Percentiles rank a stretch among this genome's conserved stretches.
These are phyloP conservation scores for Bjerkandera adusta DNA, from an alignment of 1,284 basidiomycete species.

Conservation along the genomic window DNA sequence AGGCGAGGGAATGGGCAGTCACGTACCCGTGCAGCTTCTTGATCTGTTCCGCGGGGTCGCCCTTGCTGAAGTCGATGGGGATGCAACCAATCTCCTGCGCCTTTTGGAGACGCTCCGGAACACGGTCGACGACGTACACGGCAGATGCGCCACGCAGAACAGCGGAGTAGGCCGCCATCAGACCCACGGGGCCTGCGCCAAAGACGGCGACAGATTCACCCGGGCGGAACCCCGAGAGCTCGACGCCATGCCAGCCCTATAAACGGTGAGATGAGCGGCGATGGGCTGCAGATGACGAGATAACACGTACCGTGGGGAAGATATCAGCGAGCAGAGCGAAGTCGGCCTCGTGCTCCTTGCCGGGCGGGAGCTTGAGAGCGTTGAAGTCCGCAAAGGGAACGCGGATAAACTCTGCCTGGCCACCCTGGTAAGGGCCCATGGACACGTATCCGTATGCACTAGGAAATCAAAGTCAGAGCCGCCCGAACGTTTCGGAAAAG, in stretches of 20 bases:
- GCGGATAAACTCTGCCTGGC: constrained; percentile 52
- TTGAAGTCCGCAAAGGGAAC: constrained; percentile 57
- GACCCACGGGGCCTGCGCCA: constrained; percentile 45
- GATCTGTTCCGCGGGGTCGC: constrained; percentile 45
- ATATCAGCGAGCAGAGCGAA: constrained; percentile 54
- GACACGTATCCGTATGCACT: constrained; percentile 39
- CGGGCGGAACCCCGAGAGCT: constrained; percentile 49
- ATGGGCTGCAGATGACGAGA: neutral
- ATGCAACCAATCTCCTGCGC: constrained; percentile 49
- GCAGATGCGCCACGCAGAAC: constrained; percentile 46
- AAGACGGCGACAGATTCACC: constrained; percentile 53
- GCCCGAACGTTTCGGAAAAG: neutral
- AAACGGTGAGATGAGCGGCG: neutral
- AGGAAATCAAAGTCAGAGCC: neutral
- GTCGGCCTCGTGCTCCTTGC: constrained; percentile 51
- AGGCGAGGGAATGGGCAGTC: neutral
- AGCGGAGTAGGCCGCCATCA: constrained; percentile 57
- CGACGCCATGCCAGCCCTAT: constrained; percentile 52
- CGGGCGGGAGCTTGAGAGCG: constrained; percentile 48
- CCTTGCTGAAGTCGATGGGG: constrained; percentile 45
- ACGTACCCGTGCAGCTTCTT: constrained; percentile 40
- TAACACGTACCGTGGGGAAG: constrained; percentile 43
- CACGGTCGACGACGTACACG: constrained; percentile 53
- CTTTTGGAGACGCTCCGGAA: constrained; percentile 47
- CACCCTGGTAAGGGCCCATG: constrained; percentile 52